Percentiles rank a stretch among this genome's conserved stretches.
phyloP scores from a whole-genome alignment of 768 basidiomycete genomes.

The Lepiota venenata region DNA sequence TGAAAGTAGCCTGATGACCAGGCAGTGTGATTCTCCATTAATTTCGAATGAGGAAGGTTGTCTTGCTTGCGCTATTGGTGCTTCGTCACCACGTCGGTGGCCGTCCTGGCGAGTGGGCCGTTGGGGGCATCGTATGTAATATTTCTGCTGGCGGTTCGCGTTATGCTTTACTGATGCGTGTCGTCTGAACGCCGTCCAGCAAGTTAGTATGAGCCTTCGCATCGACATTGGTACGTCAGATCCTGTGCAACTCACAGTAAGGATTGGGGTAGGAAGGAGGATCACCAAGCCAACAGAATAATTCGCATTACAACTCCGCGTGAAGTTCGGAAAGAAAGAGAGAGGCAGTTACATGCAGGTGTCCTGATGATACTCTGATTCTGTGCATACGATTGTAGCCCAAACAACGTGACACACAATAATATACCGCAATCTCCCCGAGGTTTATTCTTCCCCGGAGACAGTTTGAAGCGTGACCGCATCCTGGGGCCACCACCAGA shows the following conservation, averaged over 20 bases:
- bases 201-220: background rate
- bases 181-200: background rate
- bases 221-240: background rate
- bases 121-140: conserved; percentile 29
- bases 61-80: too few relatives aligned
- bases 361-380: too few relatives aligned
- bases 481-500: too few relatives aligned
- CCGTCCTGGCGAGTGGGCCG: too few relatives aligned
- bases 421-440: conserved; percentile 6
- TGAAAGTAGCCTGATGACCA: too few relatives aligned
- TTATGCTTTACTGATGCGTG: background rate
- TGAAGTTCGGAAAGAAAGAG: conserved; percentile 1
- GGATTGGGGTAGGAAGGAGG: background rate
- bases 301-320: background rate
- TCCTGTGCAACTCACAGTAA: background rate
- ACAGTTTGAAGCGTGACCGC: too few relatives aligned
- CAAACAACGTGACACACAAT: background rate
- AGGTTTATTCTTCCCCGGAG: background rate
- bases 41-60: too few relatives aligned
- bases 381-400: background rate
- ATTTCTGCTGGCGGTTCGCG: background rate
- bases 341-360: background rate
- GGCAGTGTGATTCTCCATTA: too few relatives aligned
- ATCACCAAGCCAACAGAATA: background rate
- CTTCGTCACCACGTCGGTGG: too few relatives aligned